These are phyloP conservation scores for Sporothrix schenckii DNA, from an alignment of 2,329 filamentous ascomycete genomes.

Conservation along the genomic window DNA sequence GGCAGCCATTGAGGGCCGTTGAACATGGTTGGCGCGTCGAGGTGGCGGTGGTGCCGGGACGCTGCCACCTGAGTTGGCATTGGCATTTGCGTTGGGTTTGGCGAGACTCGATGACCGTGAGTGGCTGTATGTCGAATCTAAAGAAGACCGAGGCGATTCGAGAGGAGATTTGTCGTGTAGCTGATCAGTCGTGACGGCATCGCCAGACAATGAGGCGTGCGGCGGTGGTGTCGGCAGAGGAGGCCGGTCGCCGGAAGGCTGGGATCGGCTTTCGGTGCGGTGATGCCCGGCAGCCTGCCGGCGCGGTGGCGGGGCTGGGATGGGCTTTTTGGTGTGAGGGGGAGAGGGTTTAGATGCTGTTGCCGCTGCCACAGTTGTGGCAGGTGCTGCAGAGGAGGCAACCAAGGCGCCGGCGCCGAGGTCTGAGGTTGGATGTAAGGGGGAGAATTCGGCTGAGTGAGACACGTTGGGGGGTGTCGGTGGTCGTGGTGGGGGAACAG, in stretches of 20 bases:
- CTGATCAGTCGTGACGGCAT: neutral
- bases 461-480: slow-evolving; percentile 48
- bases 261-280: slow-evolving; percentile 48
- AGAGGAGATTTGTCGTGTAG: slow-evolving; percentile 34
- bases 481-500: slow-evolving; percentile 39
- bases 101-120: slow-evolving; percentile 47
- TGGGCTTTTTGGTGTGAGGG: slow-evolving; percentile 36
- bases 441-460: slow-evolving; percentile 40
- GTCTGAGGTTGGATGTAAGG: slow-evolving; percentile 16
- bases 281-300: slow-evolving; percentile 50
- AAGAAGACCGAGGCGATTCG: slow-evolving; percentile 51
- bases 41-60: slow-evolving; percentile 60
- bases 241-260: slow-evolving; percentile 17
- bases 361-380: neutral
- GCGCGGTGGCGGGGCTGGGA: slow-evolving; percentile 55
- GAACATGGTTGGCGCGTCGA: slow-evolving; percentile 50
- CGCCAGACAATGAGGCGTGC: slow-evolving; percentile 41
- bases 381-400: neutral
- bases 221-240: slow-evolving; percentile 30
- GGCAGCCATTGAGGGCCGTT: slow-evolving; percentile 39
- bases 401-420: slow-evolving; percentile 18
- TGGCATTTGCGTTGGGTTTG: slow-evolving; percentile 39
- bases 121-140: slow-evolving; percentile 54
- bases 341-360: neutral
- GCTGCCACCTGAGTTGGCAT: slow-evolving; percentile 25